Percentiles rank a stretch among this genome's conserved stretches.
Conservation (phyloP, 805 yeast species). For the Yamadazyma endophytica region DNA sequence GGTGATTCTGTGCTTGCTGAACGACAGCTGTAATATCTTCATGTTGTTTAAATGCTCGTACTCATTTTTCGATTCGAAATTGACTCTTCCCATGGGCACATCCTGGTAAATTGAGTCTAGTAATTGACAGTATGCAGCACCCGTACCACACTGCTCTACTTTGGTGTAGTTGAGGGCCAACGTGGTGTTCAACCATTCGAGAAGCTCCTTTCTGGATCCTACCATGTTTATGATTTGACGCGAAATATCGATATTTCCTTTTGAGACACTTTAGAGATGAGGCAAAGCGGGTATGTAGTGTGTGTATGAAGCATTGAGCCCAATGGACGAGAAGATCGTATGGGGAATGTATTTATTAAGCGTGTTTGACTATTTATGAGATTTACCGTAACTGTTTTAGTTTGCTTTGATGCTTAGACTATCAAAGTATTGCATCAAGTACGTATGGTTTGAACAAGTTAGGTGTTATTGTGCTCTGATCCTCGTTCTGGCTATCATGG, state of each 20-base stretch:
- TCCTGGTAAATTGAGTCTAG: constrained; percentile 82
- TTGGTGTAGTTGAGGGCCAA: constrained; percentile 63
- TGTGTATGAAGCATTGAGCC: no score
- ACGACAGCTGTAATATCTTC: constrained; percentile 82
- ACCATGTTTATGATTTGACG: no score
- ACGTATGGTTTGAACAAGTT: no score
- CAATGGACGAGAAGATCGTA: no score
- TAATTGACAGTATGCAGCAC: constrained; percentile 92
- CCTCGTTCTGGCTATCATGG: no score
- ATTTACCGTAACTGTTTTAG: no score
- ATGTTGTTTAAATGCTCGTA: constrained; percentile 77
- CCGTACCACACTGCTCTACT: constrained; percentile 92
- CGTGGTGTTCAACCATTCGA: constrained; percentile 79
- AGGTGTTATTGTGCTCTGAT: no score
- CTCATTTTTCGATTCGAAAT: constrained; percentile 64
- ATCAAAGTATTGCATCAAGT: no score
- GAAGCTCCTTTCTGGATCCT: constrained; percentile 78
- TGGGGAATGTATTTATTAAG: no score
- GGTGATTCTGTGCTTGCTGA: constrained; percentile 64
- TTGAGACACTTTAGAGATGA: constrained; percentile 7
- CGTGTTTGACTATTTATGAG: no score
- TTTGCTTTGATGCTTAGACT: no score
- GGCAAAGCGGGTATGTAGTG: not conserved
- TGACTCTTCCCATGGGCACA: constrained; percentile 75
- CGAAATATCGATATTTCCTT: no score